Percentiles rank a stretch among this genome's conserved stretches.
Evolutionary conservation across 2,329 filamentous ascomycete species (phyloP).

Genomic region (Fusarium transvaalense): DNA sequence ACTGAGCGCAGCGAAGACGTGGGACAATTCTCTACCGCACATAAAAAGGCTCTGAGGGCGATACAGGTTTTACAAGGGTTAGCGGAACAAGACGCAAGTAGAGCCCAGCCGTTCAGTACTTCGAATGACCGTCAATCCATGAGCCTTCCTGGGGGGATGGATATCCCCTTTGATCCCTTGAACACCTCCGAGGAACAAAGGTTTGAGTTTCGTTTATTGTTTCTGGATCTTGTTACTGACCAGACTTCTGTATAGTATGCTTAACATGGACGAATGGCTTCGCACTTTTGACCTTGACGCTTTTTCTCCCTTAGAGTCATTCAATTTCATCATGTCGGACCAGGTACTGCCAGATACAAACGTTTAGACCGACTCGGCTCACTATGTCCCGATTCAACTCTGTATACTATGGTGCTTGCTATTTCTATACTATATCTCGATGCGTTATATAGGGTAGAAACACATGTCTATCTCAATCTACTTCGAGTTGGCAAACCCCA

Average conservation of each 20-base stretch:
- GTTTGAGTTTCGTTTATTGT: neutral
- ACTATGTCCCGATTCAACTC: neutral
- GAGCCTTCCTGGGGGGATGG: neutral
- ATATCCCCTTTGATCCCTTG: neutral
- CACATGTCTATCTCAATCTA: neutral
- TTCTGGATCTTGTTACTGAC: neutral
- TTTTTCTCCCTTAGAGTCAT: constrained; percentile 30
- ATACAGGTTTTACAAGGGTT: constrained; percentile 26
- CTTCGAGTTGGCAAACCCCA: neutral
- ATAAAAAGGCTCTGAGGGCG: constrained; percentile 33
- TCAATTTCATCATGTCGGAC: constrained; percentile 38
- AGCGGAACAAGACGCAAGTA: constrained; percentile 1
- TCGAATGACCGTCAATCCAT: neutral
- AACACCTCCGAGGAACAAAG: constrained; percentile 2
- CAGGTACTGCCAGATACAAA: neutral
- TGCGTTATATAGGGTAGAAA: neutral
- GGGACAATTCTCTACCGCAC: constrained; percentile 22
- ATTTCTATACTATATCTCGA: neutral
- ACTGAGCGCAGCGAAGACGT: constrained; percentile 13
- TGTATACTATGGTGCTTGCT: neutral
- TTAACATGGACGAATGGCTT: constrained; percentile 33
- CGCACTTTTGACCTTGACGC: constrained; percentile 31
- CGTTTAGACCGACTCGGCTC: neutral
- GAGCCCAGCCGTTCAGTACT: neutral
- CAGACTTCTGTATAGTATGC: neutral